Evolutionary conservation across 2,329 filamentous ascomycete species (phyloP), one percentile per base, ranked within the genome.

Genomic region (Trichoderma koningiopsis): DNA sequence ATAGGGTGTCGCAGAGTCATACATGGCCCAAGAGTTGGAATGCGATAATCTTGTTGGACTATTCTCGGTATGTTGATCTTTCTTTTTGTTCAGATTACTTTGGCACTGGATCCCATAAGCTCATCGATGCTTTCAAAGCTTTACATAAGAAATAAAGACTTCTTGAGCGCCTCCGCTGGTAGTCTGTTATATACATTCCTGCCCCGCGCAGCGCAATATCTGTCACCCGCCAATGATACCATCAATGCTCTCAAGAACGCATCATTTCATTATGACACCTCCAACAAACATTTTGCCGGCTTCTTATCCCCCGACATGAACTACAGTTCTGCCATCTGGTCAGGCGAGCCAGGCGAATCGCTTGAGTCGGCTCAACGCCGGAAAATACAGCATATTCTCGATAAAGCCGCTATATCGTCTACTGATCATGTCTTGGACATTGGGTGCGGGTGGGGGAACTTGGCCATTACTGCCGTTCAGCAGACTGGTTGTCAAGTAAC

Each of bases 401-500:
- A 87, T 67, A 88, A 88, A 43, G 87, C 88, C 13, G 84, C 81
- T 53, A 87, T 92, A 72, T 88, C 89, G 70, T 70, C 83, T 0
- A 83, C 83, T 0, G 89, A 93, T 70, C 90, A 92, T 73, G 86
- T 93, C 1, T 79, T 93, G 11, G 91, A 93, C 72, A 92, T 93
- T 62, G 91, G 91, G 4, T 92, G 89, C 3, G 90, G 91, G 8
- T 93, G 90, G 91, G 91, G 91, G 1, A 89, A 86, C 56, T 88
- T 93, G 73, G 90, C 90, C 1, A 91, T 93, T 53, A 84, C 88
- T 70, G 91, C 90, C 0, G 90, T 90, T 0, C 82, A 83, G 70
- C 83, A 80, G 72, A 92, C 89, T 0, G 88, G 88, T 7, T 93
- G 91, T 76, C 83, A 83, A 29, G 87, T 92, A 1, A 93, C 91